Percentiles rank a stretch among this genome's conserved stretches.
Conservation (phyloP, 371 early-diverging fungal genomes). For the Mortierella sp. region DNA sequence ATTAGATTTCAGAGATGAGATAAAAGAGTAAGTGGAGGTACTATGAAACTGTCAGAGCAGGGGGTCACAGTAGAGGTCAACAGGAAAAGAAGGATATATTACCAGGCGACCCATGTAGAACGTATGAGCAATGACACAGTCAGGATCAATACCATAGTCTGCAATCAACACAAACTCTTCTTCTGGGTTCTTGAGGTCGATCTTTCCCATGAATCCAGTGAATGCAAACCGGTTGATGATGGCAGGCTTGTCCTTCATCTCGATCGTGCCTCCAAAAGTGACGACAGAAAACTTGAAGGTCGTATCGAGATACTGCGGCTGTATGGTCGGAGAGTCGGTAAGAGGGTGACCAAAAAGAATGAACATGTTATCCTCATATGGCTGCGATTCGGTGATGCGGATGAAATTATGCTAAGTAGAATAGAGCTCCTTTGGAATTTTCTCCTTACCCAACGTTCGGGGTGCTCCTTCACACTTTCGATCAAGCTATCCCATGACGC, state of each 20-base stretch:
- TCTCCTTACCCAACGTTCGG: slow-evolving; percentile 68
- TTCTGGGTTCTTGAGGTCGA: slow-evolving; percentile 87
- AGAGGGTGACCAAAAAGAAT: not conserved
- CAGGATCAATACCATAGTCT: slow-evolving; percentile 73
- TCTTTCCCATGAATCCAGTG: slow-evolving; percentile 79
- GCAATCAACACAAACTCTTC: slow-evolving; percentile 81
- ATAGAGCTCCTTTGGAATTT: too few relatives aligned
- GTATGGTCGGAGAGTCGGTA: slow-evolving; percentile 10
- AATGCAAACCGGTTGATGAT: slow-evolving; percentile 86
- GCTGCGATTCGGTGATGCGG: not conserved
- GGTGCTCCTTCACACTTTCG: slow-evolving; percentile 61
- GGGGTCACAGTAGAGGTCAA: too few relatives aligned
- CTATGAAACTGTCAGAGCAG: not conserved
- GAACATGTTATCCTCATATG: not conserved
- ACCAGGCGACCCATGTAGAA: slow-evolving; percentile 82
- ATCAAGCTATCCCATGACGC: slow-evolving; percentile 71
- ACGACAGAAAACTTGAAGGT: slow-evolving; percentile 89
- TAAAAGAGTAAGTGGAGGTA: not conserved
- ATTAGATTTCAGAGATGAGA: not conserved
- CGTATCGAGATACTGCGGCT: slow-evolving; percentile 65
- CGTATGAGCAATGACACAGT: slow-evolving; percentile 52
- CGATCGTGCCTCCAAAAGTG: slow-evolving; percentile 78
- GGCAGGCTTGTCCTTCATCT: slow-evolving; percentile 73
- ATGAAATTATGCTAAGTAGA: not conserved
- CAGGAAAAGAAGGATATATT: slow-evolving; percentile 11